These are phyloP conservation scores for Spergularia bocconei DNA, from an alignment of 148 eudicot species.

Conservation along the genomic window DNA sequence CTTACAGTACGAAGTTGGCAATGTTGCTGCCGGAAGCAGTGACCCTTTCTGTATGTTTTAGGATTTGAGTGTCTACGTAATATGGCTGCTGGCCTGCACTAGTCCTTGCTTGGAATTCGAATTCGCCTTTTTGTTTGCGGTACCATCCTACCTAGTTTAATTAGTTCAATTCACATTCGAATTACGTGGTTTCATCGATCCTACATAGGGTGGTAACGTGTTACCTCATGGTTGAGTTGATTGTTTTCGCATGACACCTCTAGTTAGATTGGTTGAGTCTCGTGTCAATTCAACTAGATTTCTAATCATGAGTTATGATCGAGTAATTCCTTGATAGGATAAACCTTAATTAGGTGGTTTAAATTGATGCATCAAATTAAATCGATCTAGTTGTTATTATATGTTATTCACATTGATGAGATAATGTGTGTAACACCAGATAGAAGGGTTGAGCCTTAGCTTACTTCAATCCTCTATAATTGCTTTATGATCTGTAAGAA, in stretches of 20 bases:
- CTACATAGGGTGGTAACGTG: no score
- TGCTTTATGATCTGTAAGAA: no score
- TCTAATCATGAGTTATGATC: no score
- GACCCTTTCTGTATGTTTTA: not conserved
- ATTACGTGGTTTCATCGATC: no score
- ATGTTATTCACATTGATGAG: slow-evolving; percentile 2
- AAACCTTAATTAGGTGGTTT: not conserved
- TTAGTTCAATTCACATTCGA: no score
- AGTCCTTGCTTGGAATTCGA: not conserved
- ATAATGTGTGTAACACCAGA: slow-evolving; percentile 5
- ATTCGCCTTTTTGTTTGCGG: no score
- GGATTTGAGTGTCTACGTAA: not conserved
- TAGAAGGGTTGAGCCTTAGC: not conserved
- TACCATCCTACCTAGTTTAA: no score
- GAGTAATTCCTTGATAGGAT: not conserved
- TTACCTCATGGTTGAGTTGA: no score
- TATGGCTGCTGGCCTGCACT: not conserved
- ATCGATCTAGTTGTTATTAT: not conserved
- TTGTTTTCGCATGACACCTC: no score
- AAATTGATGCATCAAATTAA: not conserved
- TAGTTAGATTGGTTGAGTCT: no score
- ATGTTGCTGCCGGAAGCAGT: not conserved
- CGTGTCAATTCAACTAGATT: no score
- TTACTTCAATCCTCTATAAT: not conserved
- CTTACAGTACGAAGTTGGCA: slow-evolving; percentile 19